These are phyloP conservation scores for Spizellomyces sp. DNA, from an alignment of 192 early-diverging fungal genomes.

Conservation along the genomic window DNA sequence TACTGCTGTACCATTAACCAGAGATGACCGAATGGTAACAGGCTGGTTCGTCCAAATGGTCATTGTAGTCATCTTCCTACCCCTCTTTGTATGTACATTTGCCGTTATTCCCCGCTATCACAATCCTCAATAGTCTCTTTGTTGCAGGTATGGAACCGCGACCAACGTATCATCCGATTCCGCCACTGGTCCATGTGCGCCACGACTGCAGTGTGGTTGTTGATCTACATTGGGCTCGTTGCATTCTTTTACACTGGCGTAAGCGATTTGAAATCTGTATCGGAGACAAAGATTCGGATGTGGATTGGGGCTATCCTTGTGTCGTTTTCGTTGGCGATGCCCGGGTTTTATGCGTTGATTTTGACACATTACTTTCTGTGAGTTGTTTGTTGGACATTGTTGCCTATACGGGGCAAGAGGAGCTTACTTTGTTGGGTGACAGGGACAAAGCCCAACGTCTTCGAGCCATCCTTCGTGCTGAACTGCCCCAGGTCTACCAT, in stretches of 20 bases:
- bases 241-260: neutral
- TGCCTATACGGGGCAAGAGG: neutral
- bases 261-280: neutral
- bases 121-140: neutral
- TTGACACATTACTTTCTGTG: neutral
- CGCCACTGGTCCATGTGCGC: neutral
- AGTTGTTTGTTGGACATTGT: neutral
- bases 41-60: neutral
- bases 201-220: neutral
- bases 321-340: neutral
- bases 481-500: constrained; percentile 1
- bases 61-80: neutral
- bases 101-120: neutral
- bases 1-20: neutral
- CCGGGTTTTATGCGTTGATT: constrained; percentile 2
- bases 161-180: constrained; percentile 5
- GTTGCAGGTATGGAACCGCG: neutral
- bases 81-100: constrained; percentile 1
- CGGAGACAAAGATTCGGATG: neutral
- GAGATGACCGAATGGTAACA: neutral
- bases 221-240: neutral
- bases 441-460: neutral
- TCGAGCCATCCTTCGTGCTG: neutral
- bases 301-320: neutral
- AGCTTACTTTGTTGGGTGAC: neutral